phyloP scores from a whole-genome alignment of 148 eudicot genomes.

The Camellia japonica region DNA sequence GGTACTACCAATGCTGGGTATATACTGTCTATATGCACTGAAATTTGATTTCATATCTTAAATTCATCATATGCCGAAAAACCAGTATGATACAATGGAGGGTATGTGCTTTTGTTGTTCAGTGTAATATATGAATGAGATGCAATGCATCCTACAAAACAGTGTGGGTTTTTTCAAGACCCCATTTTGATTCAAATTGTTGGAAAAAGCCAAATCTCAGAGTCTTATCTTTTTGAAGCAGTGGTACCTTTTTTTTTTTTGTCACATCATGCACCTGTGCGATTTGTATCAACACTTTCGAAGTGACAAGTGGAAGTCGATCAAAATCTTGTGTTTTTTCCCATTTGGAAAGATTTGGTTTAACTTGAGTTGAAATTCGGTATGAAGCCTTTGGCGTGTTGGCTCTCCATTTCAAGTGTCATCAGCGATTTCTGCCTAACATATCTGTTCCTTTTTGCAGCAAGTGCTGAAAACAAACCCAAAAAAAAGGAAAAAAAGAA shows the following conservation, averaged over 20 bases:
- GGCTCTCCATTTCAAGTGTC: constrained; percentile 89
- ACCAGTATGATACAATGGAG: constrained; percentile 9
- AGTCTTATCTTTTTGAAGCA: constrained; percentile 7
- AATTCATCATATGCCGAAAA: constrained; percentile 7
- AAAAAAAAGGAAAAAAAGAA: neutral
- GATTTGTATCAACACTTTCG: constrained; percentile 2
- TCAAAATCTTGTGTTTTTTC: constrained; percentile 10
- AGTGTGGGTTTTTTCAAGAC: constrained; percentile 14
- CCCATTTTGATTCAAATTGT: constrained; percentile 6
- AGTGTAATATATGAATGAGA: neutral
- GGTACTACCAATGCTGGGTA: neutral
- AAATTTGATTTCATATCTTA: neutral
- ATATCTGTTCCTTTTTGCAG: constrained; percentile 81
- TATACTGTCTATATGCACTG: neutral
- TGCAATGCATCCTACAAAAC: constrained; percentile 9
- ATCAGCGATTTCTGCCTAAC: constrained; percentile 80
- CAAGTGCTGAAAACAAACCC: constrained; percentile 44
- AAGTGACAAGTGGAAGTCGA: constrained; percentile 2
- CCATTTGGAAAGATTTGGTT: neutral
- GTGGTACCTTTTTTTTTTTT: neutral
- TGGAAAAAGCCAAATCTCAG: constrained; percentile 12
- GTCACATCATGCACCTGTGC: constrained; percentile 1
- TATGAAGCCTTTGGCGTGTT: constrained; percentile 82
- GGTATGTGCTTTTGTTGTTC: neutral
- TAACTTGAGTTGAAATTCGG: constrained; percentile 45